Evolutionary conservation across 1,139 yeast species (phyloP), one percentile per base, ranked within the genome.

Genomic region (Blastobotrys arbuscula): DNA sequence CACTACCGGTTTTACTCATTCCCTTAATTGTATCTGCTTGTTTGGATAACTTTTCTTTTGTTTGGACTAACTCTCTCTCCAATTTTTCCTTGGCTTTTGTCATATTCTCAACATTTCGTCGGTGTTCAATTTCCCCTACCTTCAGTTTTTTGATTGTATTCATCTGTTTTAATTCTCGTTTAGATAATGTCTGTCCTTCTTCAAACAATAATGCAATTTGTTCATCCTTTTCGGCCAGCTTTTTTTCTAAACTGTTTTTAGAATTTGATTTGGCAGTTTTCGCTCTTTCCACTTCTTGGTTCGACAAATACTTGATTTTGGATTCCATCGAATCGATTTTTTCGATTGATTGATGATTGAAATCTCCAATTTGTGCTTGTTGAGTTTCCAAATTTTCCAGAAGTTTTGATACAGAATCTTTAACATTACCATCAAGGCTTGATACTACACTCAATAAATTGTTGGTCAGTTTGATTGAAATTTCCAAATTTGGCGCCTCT

Each of bases 181-280:
- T 76, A 0, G 96, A 83, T 37, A 90, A 69, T 26, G 77, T 78
- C 54, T 85, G 84, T 3, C 97, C 97, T 65, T 90, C 97, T 50
- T 77, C 79, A 60, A 84, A 65, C 34, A 90, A 70, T 53, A 74
- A 69, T 23, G 78, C 82, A 53, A 84, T 74, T 35, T 73, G 71
- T 23, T 71, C 73, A 42, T 84, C 89, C 55, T 77, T 77, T 39
- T 75, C 78, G 3, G 73, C 68, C 23, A 61, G 53, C 39, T 56
- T 55, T 49, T 58, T 59, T 15, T 61, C 55, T n/a, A 53, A 41
- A 9, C 63, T 62, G 2, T 53, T 44, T 10, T 56, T 42, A 24
- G 28, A 7, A 2, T 56, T 48, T 6, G 49, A 31, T 37, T 56
- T 60, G 6, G 43, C 52, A 2, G 40, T 33, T 13, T 53, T 53